These are phyloP conservation scores for Auriscalpium vulgare DNA, from an alignment of 768 basidiomycete species.

Conservation along the genomic window DNA sequence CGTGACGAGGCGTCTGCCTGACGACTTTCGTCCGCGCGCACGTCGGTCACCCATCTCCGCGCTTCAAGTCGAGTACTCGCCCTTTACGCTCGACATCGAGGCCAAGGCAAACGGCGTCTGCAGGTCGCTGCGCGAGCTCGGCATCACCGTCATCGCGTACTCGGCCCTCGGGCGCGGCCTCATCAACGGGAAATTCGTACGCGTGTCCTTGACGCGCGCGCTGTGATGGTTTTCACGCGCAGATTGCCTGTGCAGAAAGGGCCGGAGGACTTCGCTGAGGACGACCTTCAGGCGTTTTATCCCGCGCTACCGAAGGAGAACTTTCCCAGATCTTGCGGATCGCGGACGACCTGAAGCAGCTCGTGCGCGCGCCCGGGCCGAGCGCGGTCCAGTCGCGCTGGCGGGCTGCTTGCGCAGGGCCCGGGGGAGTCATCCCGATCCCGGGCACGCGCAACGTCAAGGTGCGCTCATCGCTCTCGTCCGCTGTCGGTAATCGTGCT, in stretches of 20 bases:
- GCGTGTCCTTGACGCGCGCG: not conserved
- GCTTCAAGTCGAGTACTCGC: conserved; percentile 30
- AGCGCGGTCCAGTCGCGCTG: conserved; percentile 41
- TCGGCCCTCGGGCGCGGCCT: conserved; percentile 43
- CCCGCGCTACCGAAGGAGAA: conserved; percentile 33
- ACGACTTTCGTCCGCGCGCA: conserved; percentile 29
- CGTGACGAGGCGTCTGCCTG: conserved; percentile 27
- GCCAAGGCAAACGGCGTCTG: conserved; percentile 24
- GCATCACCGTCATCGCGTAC: conserved; percentile 33
- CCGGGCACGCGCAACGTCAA: conserved; percentile 37
- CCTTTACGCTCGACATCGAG: conserved; percentile 29
- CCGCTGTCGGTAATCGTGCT: no score
- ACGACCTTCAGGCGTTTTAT: conserved; percentile 29
- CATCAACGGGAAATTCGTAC: conserved; percentile 36
- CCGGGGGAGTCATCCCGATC: conserved; percentile 35
- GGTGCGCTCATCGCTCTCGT: conserved; percentile 13
- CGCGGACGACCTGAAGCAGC: conserved; percentile 27
- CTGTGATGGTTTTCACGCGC: not conserved
- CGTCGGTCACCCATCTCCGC: conserved; percentile 28
- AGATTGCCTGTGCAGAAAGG: conserved; percentile 23
- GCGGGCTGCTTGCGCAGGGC: conserved; percentile 42
- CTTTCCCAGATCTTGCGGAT: conserved; percentile 38
- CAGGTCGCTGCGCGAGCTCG: conserved; percentile 31
- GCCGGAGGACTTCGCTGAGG: conserved; percentile 31
- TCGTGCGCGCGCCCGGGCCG: conserved; percentile 28